A percentile compares a stretch with the other conserved stretches of the same genome.
Conservation (phyloP, 1,139 yeast genomes). For the Candida frijolesensis region DNA sequence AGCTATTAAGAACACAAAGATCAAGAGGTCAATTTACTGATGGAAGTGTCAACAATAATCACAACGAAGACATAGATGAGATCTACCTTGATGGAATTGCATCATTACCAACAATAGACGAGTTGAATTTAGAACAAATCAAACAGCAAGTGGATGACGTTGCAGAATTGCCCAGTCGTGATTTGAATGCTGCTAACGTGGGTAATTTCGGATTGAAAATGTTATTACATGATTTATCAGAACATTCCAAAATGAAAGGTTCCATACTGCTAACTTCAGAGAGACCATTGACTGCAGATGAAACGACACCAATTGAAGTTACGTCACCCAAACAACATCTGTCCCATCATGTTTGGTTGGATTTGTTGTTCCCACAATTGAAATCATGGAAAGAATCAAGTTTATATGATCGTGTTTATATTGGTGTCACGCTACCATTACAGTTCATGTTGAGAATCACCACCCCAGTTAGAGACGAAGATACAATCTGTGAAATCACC, state of each 20-base stretch:
- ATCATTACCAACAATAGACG: conserved; percentile 37
- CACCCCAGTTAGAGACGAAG: conserved; percentile 46
- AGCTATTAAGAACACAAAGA: conserved; percentile 27
- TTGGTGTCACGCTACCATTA: conserved; percentile 44
- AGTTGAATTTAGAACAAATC: conserved; percentile 23
- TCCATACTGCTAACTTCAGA: conserved; percentile 15
- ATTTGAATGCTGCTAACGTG: conserved; percentile 15
- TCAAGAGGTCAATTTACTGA: conserved; percentile 28
- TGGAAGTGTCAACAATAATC: conserved; percentile 9
- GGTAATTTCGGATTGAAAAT: conserved; percentile 40
- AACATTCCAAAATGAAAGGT: conserved; percentile 24
- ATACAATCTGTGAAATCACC: conserved; percentile 7
- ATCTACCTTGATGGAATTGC: conserved; percentile 27
- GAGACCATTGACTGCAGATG: conserved; percentile 21
- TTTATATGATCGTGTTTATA: conserved; percentile 19
- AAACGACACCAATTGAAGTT: background rate
- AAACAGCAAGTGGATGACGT: conserved; percentile 25
- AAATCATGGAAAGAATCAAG: conserved; percentile 11
- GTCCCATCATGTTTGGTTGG: conserved; percentile 13
- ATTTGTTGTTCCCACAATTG: conserved; percentile 24
- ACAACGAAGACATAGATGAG: conserved; percentile 22
- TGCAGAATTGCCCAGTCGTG: conserved; percentile 15
- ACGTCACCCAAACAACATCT: background rate
- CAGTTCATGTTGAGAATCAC: conserved; percentile 46
- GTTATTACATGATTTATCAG: conserved; percentile 35